phyloP scores from a whole-genome alignment of 129 eudicot genomes.

The Saussurea involucrata region DNA sequence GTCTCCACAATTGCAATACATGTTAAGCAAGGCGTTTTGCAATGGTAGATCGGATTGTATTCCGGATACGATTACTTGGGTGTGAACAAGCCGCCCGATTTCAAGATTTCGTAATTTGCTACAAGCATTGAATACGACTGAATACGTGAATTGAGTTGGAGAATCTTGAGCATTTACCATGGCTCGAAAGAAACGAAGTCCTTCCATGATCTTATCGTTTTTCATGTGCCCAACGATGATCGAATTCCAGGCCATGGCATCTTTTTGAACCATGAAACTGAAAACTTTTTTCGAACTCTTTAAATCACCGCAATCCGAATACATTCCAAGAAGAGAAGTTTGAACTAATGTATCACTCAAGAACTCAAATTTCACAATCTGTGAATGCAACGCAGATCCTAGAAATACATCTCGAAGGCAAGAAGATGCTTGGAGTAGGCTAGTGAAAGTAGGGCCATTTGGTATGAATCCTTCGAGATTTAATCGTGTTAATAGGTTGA shows the following conservation, averaged over 20 bases:
- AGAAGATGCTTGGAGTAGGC: constrained; percentile 61
- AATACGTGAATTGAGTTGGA: constrained; percentile 66
- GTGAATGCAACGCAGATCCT: constrained; percentile 56
- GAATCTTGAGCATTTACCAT: constrained; percentile 39
- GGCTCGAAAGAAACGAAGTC: constrained; percentile 37
- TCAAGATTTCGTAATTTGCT: constrained; percentile 41
- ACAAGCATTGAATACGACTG: constrained; percentile 65
- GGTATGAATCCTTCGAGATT: constrained; percentile 39
- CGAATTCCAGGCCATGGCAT: constrained; percentile 73
- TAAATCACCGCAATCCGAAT: constrained; percentile 53
- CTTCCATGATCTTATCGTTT: constrained; percentile 41
- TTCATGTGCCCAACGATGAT: constrained; percentile 60
- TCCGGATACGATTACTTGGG: constrained; percentile 43
- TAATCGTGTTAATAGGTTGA: constrained; percentile 37
- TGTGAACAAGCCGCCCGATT: constrained; percentile 55
- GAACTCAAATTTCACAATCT: constrained; percentile 47
- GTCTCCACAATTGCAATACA: constrained; percentile 74
- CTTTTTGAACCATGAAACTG: constrained; percentile 32
- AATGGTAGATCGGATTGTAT: constrained; percentile 52
- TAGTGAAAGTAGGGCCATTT: constrained; percentile 57
- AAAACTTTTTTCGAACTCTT: constrained; percentile 55
- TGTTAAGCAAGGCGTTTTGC: constrained; percentile 57
- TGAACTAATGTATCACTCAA: constrained; percentile 53
- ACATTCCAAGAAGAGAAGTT: constrained; percentile 71
- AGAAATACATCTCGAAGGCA: constrained; percentile 23